A percentile compares a stretch with the other conserved stretches of the same genome.
phyloP scores from a whole-genome alignment of 2,329 filamentous ascomycete species.

The Trichoderma citrinoviride region DNA sequence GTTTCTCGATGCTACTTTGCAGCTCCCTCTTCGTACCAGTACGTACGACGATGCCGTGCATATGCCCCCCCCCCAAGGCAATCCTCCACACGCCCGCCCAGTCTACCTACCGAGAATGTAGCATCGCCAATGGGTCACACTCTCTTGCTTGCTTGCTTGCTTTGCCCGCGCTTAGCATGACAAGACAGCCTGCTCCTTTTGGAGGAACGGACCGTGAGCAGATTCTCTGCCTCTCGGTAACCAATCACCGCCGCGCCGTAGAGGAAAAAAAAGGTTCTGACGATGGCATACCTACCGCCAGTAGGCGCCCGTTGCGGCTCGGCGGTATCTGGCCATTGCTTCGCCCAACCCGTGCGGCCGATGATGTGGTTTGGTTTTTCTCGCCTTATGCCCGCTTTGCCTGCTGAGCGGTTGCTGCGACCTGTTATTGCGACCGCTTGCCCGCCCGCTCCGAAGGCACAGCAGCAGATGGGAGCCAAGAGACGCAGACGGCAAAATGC shows the following conservation, averaged over 20 bases:
- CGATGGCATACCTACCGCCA: neutral
- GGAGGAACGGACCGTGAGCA: neutral
- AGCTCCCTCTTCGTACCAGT: too few species aligned
- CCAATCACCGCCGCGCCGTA: neutral
- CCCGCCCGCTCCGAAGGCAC: neutral
- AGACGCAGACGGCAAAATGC: neutral
- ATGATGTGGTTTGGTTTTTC: too few species aligned
- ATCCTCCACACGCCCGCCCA: neutral
- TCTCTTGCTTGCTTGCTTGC: too few species aligned
- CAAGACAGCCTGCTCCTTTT: neutral
- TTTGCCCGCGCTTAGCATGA: too few species aligned
- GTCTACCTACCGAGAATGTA: neutral
- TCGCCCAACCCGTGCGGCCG: neutral
- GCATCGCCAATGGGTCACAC: neutral
- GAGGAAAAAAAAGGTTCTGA: neutral
- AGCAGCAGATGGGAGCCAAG: neutral
- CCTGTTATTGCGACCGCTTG: neutral
- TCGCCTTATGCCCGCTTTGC: neutral
- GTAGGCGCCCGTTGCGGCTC: constrained; percentile 13
- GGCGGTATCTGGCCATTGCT: constrained; percentile 9
- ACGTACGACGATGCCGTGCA: neutral
- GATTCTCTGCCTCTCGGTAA: neutral
- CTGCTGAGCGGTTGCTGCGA: neutral
- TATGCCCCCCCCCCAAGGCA: neutral
- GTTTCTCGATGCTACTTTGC: too few species aligned